These are phyloP conservation scores for Ogataea sp. DNA, from an alignment of 805 yeast species.

Conservation along the genomic window DNA sequence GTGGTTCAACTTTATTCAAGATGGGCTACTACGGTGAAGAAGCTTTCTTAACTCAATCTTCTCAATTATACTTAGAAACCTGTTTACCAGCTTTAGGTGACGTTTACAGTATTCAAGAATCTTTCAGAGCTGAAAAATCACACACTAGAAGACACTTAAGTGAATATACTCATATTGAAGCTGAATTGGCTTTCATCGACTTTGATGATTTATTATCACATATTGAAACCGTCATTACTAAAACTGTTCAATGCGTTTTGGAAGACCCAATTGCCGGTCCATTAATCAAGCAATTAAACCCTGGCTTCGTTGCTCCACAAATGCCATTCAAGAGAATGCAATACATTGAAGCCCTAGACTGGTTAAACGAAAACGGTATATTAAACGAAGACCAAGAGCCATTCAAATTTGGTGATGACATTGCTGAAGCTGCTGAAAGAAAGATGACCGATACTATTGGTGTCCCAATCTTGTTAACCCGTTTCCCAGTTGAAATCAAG, in stretches of 20 bases:
- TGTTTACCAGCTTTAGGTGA: conserved; percentile 95
- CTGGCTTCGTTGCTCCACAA: conserved; percentile 74
- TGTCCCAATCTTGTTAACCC: conserved; percentile 82
- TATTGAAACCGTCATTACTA: conserved; percentile 70
- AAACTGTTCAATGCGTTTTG: conserved; percentile 63
- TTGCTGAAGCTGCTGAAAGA: conserved; percentile 99
- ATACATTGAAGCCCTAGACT: conserved; percentile 83
- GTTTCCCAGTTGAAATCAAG: conserved; percentile 96
- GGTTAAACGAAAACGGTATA: conserved; percentile 94
- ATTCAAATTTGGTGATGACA: conserved; percentile 97
- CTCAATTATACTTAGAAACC: conserved; percentile 95
- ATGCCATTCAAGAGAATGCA: conserved; percentile 88
- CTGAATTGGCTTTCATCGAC: conserved; percentile 79
- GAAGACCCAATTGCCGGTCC: conserved; percentile 94
- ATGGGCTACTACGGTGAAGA: conserved; percentile 95
- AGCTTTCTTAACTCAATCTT: conserved; percentile 93
- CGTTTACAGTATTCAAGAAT: conserved; percentile 95
- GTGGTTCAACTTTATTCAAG: conserved; percentile 93
- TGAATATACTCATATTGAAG: conserved; percentile 96
- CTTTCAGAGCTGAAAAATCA: conserved; percentile 98
- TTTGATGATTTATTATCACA: conserved; percentile 85
- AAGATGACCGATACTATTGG: conserved; percentile 95
- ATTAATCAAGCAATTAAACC: conserved; percentile 84
- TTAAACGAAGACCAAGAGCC: conserved; percentile 90
- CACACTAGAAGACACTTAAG: conserved; percentile 97